Evolutionary conservation across 2,329 filamentous ascomycete species (phyloP).

Genomic region (Dissoconium aciculare): DNA sequence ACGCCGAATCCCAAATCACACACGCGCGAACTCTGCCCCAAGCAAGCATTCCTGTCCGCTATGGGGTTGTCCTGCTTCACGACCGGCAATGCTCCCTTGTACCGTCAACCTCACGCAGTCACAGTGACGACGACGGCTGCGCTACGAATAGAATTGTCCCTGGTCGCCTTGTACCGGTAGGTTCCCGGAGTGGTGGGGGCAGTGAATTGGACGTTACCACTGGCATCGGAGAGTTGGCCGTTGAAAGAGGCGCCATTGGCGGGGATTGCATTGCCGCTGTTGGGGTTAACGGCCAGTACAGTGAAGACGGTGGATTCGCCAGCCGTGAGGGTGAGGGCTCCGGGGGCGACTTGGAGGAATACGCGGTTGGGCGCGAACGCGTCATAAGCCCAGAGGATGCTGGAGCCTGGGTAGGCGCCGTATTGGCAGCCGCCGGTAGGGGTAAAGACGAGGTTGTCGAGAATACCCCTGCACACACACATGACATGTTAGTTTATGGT

Average conservation of each 20-base stretch:
- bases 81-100: no score
- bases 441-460: conserved; percentile 9
- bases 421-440: conserved; percentile 10
- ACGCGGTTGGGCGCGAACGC: conserved; percentile 4
- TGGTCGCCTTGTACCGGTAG: conserved; percentile 11
- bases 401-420: conserved; percentile 1
- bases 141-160: conserved; percentile 3
- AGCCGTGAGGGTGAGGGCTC: conserved; percentile 2
- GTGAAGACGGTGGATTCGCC: conserved; percentile 3
- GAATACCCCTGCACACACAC: conserved; percentile 4
- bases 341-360: conserved; percentile 3
- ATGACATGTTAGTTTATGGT: neutral
- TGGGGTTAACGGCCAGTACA: neutral
- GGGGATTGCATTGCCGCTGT: neutral
- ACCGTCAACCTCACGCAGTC: no score
- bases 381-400: conserved; percentile 6
- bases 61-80: no score
- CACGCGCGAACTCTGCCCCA: no score
- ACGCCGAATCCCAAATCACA: no score
- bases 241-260: conserved; percentile 5
- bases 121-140: conserved; percentile 5
- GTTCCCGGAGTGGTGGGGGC: conserved; percentile 7
- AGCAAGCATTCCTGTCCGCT: no score
- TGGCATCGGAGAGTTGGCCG: conserved; percentile 4
- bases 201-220: conserved; percentile 6